phyloP scores from a whole-genome alignment of 1,139 yeast genomes.

The Kodamaea alishanica region DNA sequence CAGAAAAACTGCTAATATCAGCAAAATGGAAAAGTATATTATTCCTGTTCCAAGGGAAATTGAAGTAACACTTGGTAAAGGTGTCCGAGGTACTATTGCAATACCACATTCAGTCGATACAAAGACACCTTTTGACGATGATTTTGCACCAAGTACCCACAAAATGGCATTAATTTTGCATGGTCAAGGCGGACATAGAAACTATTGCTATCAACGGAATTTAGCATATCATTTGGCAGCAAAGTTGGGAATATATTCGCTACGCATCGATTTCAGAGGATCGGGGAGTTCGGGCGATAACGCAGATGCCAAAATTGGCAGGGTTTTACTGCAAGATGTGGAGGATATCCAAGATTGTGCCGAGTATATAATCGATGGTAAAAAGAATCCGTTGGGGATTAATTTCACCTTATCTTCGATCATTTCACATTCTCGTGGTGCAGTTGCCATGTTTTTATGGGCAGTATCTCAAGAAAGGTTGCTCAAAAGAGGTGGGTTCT shows the following conservation, averaged over 20 bases:
- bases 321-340: slow-evolving; percentile 60
- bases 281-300: slow-evolving; percentile 74
- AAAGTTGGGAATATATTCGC: slow-evolving; percentile 56
- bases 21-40: slow-evolving; percentile 4
- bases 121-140: slow-evolving; percentile 23
- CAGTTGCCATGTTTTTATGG: slow-evolving; percentile 76
- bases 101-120: slow-evolving; percentile 34
- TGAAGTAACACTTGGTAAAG: slow-evolving; percentile 35
- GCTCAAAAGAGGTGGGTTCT: slow-evolving; percentile 21
- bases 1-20: background rate
- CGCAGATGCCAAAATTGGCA: slow-evolving; percentile 41
- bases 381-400: slow-evolving; percentile 34
- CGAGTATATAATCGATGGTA: slow-evolving; percentile 38
- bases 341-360: slow-evolving; percentile 61
- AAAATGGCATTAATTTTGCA: slow-evolving; percentile 50
- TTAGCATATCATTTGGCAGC: slow-evolving; percentile 61
- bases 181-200: slow-evolving; percentile 83
- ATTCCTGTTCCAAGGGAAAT: slow-evolving; percentile 28
- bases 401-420: slow-evolving; percentile 51
- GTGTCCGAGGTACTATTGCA: slow-evolving; percentile 38
- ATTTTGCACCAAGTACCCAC: slow-evolving; percentile 36
- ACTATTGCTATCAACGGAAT: slow-evolving; percentile 67
- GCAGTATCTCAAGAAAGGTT: slow-evolving; percentile 42
- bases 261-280: slow-evolving; percentile 81
- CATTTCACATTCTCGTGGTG: slow-evolving; percentile 79